Base-by-base conservation (phyloP, 2,329 filamentous ascomycete species). In the Hymenotorrendiella dingleyae region DNA sequence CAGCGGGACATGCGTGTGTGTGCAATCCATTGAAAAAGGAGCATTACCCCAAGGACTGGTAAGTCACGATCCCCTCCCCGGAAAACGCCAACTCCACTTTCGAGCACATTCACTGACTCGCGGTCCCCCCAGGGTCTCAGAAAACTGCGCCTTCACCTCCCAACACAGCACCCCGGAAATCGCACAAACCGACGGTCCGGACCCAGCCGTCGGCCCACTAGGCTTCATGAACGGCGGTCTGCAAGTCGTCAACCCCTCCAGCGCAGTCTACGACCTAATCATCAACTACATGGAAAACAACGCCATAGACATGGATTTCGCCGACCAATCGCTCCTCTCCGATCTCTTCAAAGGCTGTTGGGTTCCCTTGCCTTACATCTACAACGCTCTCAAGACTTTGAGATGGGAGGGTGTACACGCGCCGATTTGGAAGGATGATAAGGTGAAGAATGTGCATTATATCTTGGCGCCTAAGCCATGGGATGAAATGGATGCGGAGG, bases 1-100 rank as follows among this genome's bases (percentile, higher is more conserved):
- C 86, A 1, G 86, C 87, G 4, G 80, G 80, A 50, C 86, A 91
- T 65, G 88, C 88, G 4, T 94, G 88, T 64, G 80, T 88, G 14
- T 94, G 88, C 68, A 94, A 94, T 65, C 87, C 88, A 17, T 67
- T 89, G 52, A 74, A 78, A 54, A 88, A 86, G 63, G 59, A 76
- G 22, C 86, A 94, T 66, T 94, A 94, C 64, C 88, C 88, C 0
- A 64, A 67, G 36, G 67, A 86, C 61, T 94, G 86, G 80, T 78
- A 66, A 39, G 65, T 48, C 43, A 34, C 45, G n/a, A n/a, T 20
- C 23, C 12, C 28, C 4, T 8, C 35, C 10, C 30, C 9, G 20
- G 4, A 6, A 30, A 7, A 14, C 2, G 17, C 17, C 9, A 17
- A 10, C 19, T 21, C 9, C 9, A 3, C 9, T 10, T 21, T 17